Evolutionary conservation across 495 filamentous ascomycete species (phyloP).

Genomic region (Chaetomium cochliodes): DNA sequence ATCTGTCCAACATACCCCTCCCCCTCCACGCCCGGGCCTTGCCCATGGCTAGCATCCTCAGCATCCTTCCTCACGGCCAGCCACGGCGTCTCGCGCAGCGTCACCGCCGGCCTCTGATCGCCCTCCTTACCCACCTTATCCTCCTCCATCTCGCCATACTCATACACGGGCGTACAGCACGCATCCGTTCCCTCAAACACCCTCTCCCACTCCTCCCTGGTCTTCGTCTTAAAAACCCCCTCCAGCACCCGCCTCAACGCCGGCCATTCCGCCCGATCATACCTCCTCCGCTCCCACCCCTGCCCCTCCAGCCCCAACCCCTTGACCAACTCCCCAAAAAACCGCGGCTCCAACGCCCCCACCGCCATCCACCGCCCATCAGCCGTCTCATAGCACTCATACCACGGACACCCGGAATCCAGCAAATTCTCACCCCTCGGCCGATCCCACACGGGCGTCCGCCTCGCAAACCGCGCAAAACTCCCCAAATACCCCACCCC

Average conservation of each 20-base stretch:
- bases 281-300: constrained; percentile 57
- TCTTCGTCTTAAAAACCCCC: constrained; percentile 66
- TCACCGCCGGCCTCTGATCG: constrained; percentile 74
- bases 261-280: constrained; percentile 64
- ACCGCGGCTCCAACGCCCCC: constrained; percentile 83
- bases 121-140: constrained; percentile 49
- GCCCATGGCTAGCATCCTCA: constrained; percentile 41
- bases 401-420: constrained; percentile 83
- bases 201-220: constrained; percentile 75
- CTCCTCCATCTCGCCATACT: constrained; percentile 65
- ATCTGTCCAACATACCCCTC: constrained; percentile 62
- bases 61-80: constrained; percentile 48
- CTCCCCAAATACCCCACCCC: constrained; percentile 74
- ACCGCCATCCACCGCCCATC: constrained; percentile 86
- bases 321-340: constrained; percentile 66
- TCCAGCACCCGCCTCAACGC: constrained; percentile 60
- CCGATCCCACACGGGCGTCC: constrained; percentile 57
- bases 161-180: constrained; percentile 83
- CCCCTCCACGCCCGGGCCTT: constrained; percentile 51
- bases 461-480: constrained; percentile 64
- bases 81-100: constrained; percentile 63
- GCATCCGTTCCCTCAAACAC: constrained; percentile 89
- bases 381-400: constrained; percentile 81
- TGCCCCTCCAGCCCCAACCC: constrained; percentile 58
- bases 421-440: constrained; percentile 73